A percentile compares a stretch with the other conserved stretches of the same genome.
phyloP scores from a whole-genome alignment of 2,329 filamentous ascomycete genomes.

The Colletotrichum abscissum region DNA sequence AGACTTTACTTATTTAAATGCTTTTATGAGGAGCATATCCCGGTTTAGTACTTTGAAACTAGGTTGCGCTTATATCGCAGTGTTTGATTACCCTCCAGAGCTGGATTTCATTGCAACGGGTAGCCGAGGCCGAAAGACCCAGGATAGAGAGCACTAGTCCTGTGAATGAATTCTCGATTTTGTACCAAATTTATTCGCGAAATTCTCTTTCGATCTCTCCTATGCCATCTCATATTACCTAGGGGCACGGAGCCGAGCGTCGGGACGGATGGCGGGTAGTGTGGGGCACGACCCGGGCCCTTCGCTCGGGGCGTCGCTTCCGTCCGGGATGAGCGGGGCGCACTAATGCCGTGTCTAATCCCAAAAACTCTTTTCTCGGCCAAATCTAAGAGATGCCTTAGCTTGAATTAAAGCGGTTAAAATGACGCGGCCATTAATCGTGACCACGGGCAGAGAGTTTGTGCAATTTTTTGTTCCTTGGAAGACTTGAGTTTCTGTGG shows the following conservation, averaged over 20 bases:
- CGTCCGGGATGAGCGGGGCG: neutral
- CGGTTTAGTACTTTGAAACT: too few relatives aligned
- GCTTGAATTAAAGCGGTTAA: neutral
- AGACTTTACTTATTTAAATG: neutral
- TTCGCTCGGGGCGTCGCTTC: neutral
- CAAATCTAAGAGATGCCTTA: neutral
- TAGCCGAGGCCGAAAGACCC: too few relatives aligned
- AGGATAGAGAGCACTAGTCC: too few relatives aligned
- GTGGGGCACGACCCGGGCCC: neutral
- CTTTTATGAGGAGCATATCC: too few relatives aligned
- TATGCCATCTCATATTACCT: neutral
- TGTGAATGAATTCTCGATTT: too few relatives aligned
- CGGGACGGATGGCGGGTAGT: neutral
- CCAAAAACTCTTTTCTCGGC: neutral
- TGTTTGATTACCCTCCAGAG: too few relatives aligned
- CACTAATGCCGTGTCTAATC: neutral
- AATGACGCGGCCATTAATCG: neutral
- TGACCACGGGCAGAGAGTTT: neutral
- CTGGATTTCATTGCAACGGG: too few relatives aligned
- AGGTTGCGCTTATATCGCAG: too few relatives aligned
- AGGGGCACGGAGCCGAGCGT: neutral
- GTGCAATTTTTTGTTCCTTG: neutral
- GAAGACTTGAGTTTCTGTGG: neutral
- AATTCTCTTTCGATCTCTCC: too few relatives aligned
- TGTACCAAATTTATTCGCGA: too few relatives aligned